A percentile compares a stretch with the other conserved stretches of the same genome.
These are phyloP conservation scores for Ogataea salicorniae DNA, from an alignment of 805 yeast species.

Conservation along the genomic window DNA sequence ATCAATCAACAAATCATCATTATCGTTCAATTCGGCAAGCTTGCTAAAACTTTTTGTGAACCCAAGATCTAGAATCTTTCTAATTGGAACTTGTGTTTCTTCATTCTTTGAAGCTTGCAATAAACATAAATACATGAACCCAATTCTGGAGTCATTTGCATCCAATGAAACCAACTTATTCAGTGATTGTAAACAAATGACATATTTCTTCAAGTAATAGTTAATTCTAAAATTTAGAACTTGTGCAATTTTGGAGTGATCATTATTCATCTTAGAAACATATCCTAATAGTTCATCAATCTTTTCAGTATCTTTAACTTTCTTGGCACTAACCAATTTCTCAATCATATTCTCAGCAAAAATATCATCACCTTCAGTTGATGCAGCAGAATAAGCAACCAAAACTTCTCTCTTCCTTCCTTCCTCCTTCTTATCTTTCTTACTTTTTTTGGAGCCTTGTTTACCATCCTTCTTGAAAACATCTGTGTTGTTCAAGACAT, in stretches of 20 bases:
- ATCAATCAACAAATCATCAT: constrained; percentile 9
- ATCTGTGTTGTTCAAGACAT: constrained; percentile 26
- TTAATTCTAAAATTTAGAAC: constrained; percentile 33
- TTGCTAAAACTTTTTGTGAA: constrained; percentile 17
- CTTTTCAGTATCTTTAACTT: constrained; percentile 26
- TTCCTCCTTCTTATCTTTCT: constrained; percentile 54
- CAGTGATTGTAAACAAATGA: constrained; percentile 40
- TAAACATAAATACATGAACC: constrained; percentile 16
- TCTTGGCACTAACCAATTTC: constrained; percentile 24
- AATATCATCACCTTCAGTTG: constrained; percentile 47
- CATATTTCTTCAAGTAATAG: constrained; percentile 35
- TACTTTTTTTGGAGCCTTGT: constrained; percentile 25
- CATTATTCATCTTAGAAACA: constrained; percentile 34
- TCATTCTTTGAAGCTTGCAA: constrained; percentile 7
- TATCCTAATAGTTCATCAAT: constrained; percentile 37
- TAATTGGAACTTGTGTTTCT: constrained; percentile 17
- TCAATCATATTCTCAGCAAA: constrained; percentile 43
- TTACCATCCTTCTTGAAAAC: constrained; percentile 14
- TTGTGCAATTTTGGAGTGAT: constrained; percentile 35
- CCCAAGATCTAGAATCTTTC: constrained; percentile 22
- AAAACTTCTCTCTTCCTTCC: constrained; percentile 52
- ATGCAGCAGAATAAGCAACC: constrained; percentile 36
- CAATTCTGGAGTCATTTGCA: constrained; percentile 16
- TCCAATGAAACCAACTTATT: constrained; percentile 26
- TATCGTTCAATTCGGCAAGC: constrained; percentile 7